A percentile compares a stretch with the other conserved stretches of the same genome.
phyloP scores from a whole-genome alignment of 257 asterid genomes.

The Nemophila menziesii region DNA sequence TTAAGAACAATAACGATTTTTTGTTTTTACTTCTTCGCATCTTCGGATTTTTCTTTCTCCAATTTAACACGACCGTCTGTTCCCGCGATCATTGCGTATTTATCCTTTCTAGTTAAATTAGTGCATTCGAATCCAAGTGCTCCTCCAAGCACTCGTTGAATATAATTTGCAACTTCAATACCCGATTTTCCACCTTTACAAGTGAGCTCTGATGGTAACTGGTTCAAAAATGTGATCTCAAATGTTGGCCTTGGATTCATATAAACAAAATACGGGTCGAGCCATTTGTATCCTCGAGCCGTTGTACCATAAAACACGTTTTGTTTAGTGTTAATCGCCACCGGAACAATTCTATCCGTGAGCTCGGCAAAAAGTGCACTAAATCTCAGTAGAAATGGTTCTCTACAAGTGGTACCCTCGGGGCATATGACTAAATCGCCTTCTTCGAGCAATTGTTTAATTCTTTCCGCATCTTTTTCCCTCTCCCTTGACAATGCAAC shows the following conservation, averaged over 20 bases:
- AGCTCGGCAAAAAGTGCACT: conserved; percentile 86
- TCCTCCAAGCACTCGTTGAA: conserved; percentile 72
- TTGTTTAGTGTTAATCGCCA: conserved; percentile 57
- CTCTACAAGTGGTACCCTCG: conserved; percentile 88
- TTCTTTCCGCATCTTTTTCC: conserved; percentile 64
- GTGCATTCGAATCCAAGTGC: conserved; percentile 83
- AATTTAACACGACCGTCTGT: conserved; percentile 53
- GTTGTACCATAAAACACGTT: conserved; percentile 77
- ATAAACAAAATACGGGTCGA: conserved; percentile 79
- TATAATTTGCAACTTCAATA: conserved; percentile 70
- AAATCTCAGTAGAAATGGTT: conserved; percentile 61
- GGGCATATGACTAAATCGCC: conserved; percentile 82
- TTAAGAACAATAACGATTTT: background rate
- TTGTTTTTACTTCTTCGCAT: conserved; percentile 7
- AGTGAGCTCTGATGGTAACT: conserved; percentile 46
- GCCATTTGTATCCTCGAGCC: conserved; percentile 46
- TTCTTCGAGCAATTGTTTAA: conserved; percentile 46
- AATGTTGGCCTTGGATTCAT: conserved; percentile 87
- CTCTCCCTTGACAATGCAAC: conserved; percentile 76
- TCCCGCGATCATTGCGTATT: conserved; percentile 75
- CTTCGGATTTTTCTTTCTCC: conserved; percentile 18
- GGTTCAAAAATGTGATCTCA: conserved; percentile 65
- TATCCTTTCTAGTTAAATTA: conserved; percentile 66
- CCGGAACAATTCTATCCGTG: conserved; percentile 82
- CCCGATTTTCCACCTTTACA: conserved; percentile 57